Base-by-base conservation (phyloP, 305 asterid genomes). In the Solanum hybrid region DNA sequence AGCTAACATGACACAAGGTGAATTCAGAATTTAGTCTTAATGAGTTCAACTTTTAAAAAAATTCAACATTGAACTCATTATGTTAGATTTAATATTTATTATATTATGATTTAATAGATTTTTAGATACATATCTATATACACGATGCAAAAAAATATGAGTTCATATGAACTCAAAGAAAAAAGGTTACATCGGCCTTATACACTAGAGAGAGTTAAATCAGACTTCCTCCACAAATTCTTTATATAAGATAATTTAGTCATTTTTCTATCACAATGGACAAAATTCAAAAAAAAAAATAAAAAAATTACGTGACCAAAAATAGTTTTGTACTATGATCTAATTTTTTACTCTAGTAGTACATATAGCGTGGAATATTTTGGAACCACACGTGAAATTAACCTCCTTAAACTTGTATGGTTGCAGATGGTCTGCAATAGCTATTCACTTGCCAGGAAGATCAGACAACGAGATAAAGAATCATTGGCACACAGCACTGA, bases 381-480 rank as follows among this genome's bases (percentile, higher is more conserved):
- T 42, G 7, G 6, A 42, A 42, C 60, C 60, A 13, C 75, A 9
- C 11, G 5, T 10, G 29, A 66, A n/a, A 66, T 66, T 10, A 66
- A 66, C 6, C 31, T 3, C 31, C 31, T 0, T 24, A 66, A 10
- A n/a, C 14, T 66, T 66, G 15, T 66, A n/a, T 66, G 27, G 3
- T 66, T 66, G 7, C 78, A 91, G 92, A 66, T 89, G 92, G 92
- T 91, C 92, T 2, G 86, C 79, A 4, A 91, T 91, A n/a, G 90
- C 92, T 87, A 40, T 78, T 7, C 87, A 89, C 19, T 87, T 91
- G 8, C 91, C 91, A 2, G 91, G 91, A 64, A 91, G 92, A 89
- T 69, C 91, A 66, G 92, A 91, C 27, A 91, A 91, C 10, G 92
- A 91, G 7, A 84, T 91, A 3, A 91, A 91, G 10, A 91, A 91